Base-by-base conservation (phyloP, 164 flowering plant species). In the Sextonia rubra region DNA sequence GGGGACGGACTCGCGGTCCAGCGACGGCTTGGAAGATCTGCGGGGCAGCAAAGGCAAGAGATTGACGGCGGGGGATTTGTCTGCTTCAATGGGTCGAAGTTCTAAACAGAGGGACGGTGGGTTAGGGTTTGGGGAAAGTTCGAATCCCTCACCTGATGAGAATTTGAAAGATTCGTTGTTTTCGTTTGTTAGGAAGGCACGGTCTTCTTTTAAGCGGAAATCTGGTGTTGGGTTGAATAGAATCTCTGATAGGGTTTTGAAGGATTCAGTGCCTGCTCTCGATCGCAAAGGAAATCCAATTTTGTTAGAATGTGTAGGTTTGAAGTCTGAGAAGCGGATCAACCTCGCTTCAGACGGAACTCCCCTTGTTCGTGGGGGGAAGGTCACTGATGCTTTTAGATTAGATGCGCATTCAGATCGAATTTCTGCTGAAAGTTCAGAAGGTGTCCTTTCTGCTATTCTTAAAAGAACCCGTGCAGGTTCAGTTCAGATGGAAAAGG, bases 1-100 rank as follows among this genome's bases (percentile, higher is more conserved):
- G 69, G 77, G 47, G 48, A 44, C 58, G 74, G 47, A 68, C 80
- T 27, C 44, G 79, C 71, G 6, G 75, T 73, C 22, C 85, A 15
- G 9, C 4, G 56, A 11, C 26, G 7, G 24, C 22, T 22, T 67
- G 69, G 55, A 67, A 68, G 29, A 47, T 68, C 78, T 76, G 89
- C 84, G 71, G 69, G 75, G 30, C 87, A 85, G 47, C 87, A 83
- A 23, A 88, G 89, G 96, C 85, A 89, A 58, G 89, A 89, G 52
- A 20, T 37, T n/a, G 47, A 2, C 5, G 29, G 52, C 8, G 7
- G 9, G 37, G 30, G 44, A 37, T 12, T 49, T 52, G 0, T 22
- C 14, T 49, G 70, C 15, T 24, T 12, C 52, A 37, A 37, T 55
- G 24, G 29, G 17, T 22, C 22, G 47, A 52, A 65, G 29, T 8